Percentiles rank a stretch among this genome's conserved stretches.
These are phyloP conservation scores for Curvularia spicifera DNA, from an alignment of 2,329 filamentous ascomycete genomes.

Conservation along the genomic window DNA sequence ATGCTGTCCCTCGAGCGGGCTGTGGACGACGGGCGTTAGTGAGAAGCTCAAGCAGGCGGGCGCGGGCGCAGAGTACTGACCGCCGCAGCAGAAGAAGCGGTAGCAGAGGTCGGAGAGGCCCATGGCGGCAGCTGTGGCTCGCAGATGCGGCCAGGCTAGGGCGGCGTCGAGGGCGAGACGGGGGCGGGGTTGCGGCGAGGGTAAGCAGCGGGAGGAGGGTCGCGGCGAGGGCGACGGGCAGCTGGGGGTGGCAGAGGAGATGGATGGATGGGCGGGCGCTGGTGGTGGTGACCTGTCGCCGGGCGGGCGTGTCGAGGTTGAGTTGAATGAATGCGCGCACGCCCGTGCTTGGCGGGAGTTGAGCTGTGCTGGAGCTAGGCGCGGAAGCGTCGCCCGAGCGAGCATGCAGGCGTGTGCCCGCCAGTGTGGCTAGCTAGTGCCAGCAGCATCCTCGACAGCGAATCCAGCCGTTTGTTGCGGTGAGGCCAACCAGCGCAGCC, in stretches of 20 bases:
- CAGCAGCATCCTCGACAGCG: background rate
- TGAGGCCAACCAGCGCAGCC: background rate
- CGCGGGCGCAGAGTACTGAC: constrained; percentile 29
- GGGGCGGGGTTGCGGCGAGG: background rate
- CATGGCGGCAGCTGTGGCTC: constrained; percentile 37
- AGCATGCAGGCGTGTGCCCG: background rate
- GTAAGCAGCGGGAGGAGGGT: constrained; percentile 6
- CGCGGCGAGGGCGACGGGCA: constrained; percentile 17
- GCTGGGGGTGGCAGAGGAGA: constrained; percentile 16
- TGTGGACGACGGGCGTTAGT: constrained; percentile 35
- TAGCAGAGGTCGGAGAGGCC: constrained; percentile 45
- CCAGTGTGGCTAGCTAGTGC: background rate
- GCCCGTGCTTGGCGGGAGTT: constrained; percentile 13
- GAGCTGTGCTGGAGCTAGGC: constrained; percentile 11
- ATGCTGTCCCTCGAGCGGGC: constrained; percentile 57
- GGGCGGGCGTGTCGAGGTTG: constrained; percentile 10
- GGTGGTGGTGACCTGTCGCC: constrained; percentile 12
- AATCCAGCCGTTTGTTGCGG: background rate
- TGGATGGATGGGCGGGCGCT: constrained; percentile 14
- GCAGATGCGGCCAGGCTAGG: constrained; percentile 26
- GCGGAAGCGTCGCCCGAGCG: constrained; percentile 15
- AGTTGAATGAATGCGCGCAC: constrained; percentile 2
- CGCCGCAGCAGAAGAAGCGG: constrained; percentile 47
- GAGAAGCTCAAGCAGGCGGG: constrained; percentile 2
- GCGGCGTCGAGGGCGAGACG: constrained; percentile 1